These are phyloP conservation scores for Pneumocystis sp. DNA, from an alignment of 1,139 yeast genomes.

Conservation along the genomic window DNA sequence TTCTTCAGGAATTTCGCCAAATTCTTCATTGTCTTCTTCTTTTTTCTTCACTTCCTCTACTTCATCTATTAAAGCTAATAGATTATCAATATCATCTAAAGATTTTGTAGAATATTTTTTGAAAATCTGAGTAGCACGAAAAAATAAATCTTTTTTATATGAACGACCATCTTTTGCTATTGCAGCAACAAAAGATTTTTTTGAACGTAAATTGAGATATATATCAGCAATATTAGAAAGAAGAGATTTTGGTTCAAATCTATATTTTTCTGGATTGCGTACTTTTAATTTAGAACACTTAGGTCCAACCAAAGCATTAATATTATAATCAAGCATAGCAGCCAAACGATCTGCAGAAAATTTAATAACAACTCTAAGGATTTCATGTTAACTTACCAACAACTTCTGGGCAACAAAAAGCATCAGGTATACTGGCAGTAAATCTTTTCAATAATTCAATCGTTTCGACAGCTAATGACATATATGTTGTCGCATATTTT, in stretches of 20 bases:
- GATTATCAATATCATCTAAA: constrained; percentile 37
- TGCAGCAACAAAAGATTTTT: constrained; percentile 54
- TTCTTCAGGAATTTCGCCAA: constrained; percentile 93
- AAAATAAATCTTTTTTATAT: constrained; percentile 49
- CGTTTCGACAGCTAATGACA: constrained; percentile 73
- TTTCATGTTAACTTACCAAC: constrained; percentile 32
- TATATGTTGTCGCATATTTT: constrained; percentile 62
- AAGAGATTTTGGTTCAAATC: constrained; percentile 64
- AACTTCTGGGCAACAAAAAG: constrained; percentile 76
- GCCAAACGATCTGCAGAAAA: constrained; percentile 46
- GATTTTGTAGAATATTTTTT: constrained; percentile 39
- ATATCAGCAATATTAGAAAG: constrained; percentile 58
- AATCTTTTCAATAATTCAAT: constrained; percentile 64
- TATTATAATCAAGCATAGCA: constrained; percentile 85
- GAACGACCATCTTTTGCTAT: constrained; percentile 88
- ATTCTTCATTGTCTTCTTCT: constrained; percentile 34
- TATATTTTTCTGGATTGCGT: constrained; percentile 64
- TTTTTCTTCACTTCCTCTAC: constrained; percentile 48
- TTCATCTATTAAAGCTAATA: constrained; percentile 41
- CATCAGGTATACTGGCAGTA: constrained; percentile 72
- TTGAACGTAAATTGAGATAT: constrained; percentile 52
- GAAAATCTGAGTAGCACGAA: constrained; percentile 55
- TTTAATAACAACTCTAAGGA: background rate
- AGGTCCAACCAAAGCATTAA: constrained; percentile 86
- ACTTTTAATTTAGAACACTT: constrained; percentile 82